Evolutionary conservation across 2,329 filamentous ascomycete genomes (phyloP), one percentile per base, ranked within the genome.

Genomic region (Exophiala spinifera): DNA sequence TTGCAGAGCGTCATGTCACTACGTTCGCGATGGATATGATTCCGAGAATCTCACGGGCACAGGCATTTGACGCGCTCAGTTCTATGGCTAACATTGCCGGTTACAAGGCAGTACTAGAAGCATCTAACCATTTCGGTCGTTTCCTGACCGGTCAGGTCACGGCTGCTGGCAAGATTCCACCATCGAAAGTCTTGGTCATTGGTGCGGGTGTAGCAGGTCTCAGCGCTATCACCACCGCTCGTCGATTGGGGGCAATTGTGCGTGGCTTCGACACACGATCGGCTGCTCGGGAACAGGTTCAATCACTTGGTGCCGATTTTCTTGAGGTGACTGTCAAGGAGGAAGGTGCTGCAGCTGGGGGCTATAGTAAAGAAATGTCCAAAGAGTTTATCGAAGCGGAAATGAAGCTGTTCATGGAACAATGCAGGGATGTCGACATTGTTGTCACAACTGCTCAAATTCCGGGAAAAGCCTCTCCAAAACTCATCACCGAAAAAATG

Each of bases 1-100:
- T 95, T 56, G 85, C 88, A 21, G 76, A 78, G 34, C 82, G 83
- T 46, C 86, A 86, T 23, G 84, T 86, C 1, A 95, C 89, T 1
- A 76, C 83, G 14, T 94, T 96, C 67, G 89, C 91, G 19, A 95
- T 96, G 90, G 91, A 96, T 67, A 87, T 91, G 84, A 87, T 96
- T 49, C 91, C 91, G 14, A 84, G 91, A 37, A 95, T 95, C 63
- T 95, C 90, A 1, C 83, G 91, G 44, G 90, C 91, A 1, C 91
- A 95, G 68, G 85, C 88, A 0, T 95, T 95, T 64, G 90, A 95
- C 71, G 90, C 89, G 0, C 77, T 95, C 52, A 82, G 89, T 69
- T 94, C 88, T 8, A 95, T 95, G 91, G 90, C 91, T 56, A 95
- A 95, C 64, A 95, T 95, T 73, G 89, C 90, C 19, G 91, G 91